Evolutionary conservation across 2,329 filamentous ascomycete species (phyloP).

Genomic region (Colletotrichum tofieldiae): DNA sequence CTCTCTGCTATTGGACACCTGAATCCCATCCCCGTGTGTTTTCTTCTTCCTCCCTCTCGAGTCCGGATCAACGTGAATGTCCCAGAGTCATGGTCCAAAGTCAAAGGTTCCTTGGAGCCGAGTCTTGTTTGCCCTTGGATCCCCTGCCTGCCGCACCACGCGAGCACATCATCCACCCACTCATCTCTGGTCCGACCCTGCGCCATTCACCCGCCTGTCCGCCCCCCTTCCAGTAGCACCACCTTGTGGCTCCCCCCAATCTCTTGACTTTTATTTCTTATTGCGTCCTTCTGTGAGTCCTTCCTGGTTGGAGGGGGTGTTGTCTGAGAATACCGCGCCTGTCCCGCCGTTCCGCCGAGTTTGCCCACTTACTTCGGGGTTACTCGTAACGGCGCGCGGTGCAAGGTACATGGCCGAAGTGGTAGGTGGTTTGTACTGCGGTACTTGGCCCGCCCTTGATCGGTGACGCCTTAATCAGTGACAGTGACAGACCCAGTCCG

Average conservation of each 20-base stretch:
- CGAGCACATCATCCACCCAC: constrained; percentile 40
- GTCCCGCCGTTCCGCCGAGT: constrained; percentile 30
- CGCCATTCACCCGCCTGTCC: constrained; percentile 30
- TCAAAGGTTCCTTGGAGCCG: constrained; percentile 20
- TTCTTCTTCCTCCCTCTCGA: constrained; percentile 1
- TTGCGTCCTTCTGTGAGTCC: neutral
- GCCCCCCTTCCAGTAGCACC: constrained; percentile 22
- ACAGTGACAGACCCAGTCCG: constrained; percentile 41
- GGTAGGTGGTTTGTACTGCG: constrained; percentile 14
- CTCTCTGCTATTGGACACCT: neutral
- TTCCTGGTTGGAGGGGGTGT: constrained; percentile 1
- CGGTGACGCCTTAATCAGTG: constrained; percentile 42
- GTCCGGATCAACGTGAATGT: neutral
- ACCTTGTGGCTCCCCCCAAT: constrained; percentile 11
- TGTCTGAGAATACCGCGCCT: constrained; percentile 21
- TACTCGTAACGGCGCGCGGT: constrained; percentile 37
- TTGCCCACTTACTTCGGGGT: constrained; percentile 35
- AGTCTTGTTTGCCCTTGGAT: constrained; percentile 33
- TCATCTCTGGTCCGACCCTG: constrained; percentile 34
- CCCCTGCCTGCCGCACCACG: constrained; percentile 40
- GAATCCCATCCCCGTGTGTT: neutral
- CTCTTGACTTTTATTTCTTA: neutral
- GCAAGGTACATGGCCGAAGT: constrained; percentile 21
- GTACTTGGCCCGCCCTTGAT: constrained; percentile 33
- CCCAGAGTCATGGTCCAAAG: constrained; percentile 27